Base-by-base conservation (phyloP, 768 basidiomycete species). In the Trametes maxima region DNA sequence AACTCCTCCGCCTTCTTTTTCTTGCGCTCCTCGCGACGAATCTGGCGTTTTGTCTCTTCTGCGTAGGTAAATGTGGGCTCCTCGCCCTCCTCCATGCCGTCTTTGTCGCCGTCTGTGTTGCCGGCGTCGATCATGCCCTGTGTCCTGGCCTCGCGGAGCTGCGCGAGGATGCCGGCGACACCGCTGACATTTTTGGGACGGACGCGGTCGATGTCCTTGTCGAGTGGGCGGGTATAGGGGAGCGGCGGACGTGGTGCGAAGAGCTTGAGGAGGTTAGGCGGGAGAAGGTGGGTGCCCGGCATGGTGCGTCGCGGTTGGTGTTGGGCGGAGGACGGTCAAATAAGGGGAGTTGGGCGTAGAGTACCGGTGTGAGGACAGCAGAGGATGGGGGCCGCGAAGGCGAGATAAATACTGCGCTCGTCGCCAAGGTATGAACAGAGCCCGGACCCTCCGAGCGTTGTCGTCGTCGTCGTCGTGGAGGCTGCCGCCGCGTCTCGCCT, bases 251-350 rank as follows among this genome's bases (percentile, higher is more conserved):
- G 87, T 4, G 97, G 95, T 0, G 94, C 89, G 74, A 98, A 99
- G 66, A 98, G 89, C 73, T 96, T 95, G 74, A 98, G 87, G 54
- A 99, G 85, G 76, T 98, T 97, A 3, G 94, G 94, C 3, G 96
- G 96, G 22, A 99, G 84, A 22, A 95, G 81, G 77, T 95, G 92
- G 3, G 93, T 94, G 49, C 90, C 90, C 11, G 80, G 81, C 80
- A 81, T 81, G 62, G 40, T 65, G 65, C 49, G 25, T 37, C 45
- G 58, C 33, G 48, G 37, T 56, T 48, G 28, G 17, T 13, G 24
- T 13, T n/a, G 25, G 33, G 52, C 21, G 7, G 60, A 4, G 59
- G 0, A 39, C 43, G 25, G 57, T 59, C 37, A 44, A 59, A 54
- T 58, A 63, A 48, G 42, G 22, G 25, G 57, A 6, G 11, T 25